phyloP scores from a whole-genome alignment of 1,284 basidiomycete genomes.

The Baeospora myosura region DNA sequence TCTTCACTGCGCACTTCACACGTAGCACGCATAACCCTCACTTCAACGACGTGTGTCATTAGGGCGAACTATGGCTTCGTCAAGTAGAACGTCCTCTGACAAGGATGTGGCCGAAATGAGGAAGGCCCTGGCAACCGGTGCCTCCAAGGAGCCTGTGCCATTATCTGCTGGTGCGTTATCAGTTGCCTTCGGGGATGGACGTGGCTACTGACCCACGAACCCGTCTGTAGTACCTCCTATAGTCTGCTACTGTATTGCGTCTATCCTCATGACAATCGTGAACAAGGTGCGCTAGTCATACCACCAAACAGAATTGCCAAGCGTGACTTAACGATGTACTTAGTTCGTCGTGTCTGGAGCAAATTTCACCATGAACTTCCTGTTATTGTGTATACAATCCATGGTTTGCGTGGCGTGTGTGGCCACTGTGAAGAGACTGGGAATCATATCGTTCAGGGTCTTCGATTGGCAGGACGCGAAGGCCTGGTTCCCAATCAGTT shows the following conservation, averaged over 20 bases:
- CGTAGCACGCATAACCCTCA: too few species aligned
- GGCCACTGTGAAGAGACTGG: constrained; percentile 61
- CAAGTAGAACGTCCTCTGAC: constrained; percentile 3
- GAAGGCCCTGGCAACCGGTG: constrained; percentile 55
- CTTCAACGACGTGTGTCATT: too few species aligned
- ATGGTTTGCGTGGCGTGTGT: constrained; percentile 82
- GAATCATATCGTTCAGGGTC: constrained; percentile 85
- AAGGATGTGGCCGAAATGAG: constrained; percentile 54
- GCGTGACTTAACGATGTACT: constrained; percentile 6
- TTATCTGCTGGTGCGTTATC: constrained; percentile 32
- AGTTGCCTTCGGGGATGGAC: not conserved
- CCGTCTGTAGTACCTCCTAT: constrained; percentile 62
- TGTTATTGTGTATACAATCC: constrained; percentile 90
- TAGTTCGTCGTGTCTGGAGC: constrained; percentile 93
- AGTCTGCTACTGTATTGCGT: constrained; percentile 86
- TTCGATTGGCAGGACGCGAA: constrained; percentile 85
- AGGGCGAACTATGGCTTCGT: constrained; percentile 10
- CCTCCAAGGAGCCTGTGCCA: constrained; percentile 25
- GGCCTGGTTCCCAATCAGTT: constrained; percentile 92
- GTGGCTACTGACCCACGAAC: not conserved
- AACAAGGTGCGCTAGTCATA: constrained; percentile 72
- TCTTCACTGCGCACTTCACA: too few species aligned
- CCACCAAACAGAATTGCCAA: not conserved
- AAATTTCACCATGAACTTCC: constrained; percentile 95
- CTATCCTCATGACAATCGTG: constrained; percentile 96